Evolutionary conservation across 2,329 filamentous ascomycete species (phyloP), one percentile per base, ranked within the genome.

Genomic region (Penicillium frequentans): DNA sequence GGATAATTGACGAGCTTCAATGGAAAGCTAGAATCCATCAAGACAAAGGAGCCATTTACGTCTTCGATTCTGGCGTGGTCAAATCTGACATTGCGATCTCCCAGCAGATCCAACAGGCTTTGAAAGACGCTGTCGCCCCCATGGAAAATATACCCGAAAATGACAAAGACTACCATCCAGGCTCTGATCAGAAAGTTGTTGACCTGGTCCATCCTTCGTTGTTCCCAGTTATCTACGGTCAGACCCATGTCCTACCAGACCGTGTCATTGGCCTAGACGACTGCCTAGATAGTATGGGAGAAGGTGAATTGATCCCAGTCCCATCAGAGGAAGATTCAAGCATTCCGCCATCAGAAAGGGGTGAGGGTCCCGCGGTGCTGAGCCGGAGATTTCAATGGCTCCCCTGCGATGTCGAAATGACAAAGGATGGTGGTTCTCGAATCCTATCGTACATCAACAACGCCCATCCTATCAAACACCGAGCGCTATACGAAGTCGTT

Each of bases 141-240:
- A 71, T 90, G 1, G 82, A 88, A 61, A 66, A 82, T 37, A 76
- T 84, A 0, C 81, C 82, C 0, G 81, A 83, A 9, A 45, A 72
- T 0, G 49, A 75, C 29, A 84, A 84, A 63, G 86, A 90, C 68
- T 90, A 84, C 79, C 86, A 89, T 68, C 86, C 86, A 0, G 75
- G 79, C 2, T 85, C 82, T 1, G 73, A 84, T 31, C 69, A 75
- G 0, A 81, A 81, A 57, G 86, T 90, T 0, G 78, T 88, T 1
- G 81, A 90, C 66, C 72, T 90, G 0, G 81, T 90, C 1, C 83
- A 90, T 60, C 87, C 87, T 0, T 90, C 86, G 1, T 57, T 74
- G 6, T 75, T 68, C 49, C 73, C 73, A 0, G 52, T 76, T 3
- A 55, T 75, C 5, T 75, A 69, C 55, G 69, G 69, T 1, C 58